Evolutionary conservation across 148 eudicot genomes (phyloP).

Genomic region (Persicaria tinctoria): DNA sequence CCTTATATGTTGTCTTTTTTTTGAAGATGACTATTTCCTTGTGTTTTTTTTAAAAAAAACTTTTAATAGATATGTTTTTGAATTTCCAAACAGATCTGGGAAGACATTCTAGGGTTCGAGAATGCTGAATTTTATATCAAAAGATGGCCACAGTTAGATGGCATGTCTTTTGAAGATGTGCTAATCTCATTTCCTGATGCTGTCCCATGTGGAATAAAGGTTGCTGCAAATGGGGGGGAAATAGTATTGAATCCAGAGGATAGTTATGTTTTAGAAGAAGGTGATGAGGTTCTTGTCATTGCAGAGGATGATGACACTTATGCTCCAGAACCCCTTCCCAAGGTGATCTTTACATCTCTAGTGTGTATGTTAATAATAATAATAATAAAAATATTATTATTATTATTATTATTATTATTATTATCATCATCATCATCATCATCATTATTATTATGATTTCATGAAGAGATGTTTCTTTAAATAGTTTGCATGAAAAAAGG

Average conservation of each 20-base stretch:
- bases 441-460: too few relatives aligned
- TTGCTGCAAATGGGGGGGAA: conserved; percentile 67
- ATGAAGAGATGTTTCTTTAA: too few relatives aligned
- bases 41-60: too few relatives aligned
- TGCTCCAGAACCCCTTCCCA: conserved; percentile 54
- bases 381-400: too few relatives aligned
- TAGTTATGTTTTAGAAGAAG: conserved; percentile 54
- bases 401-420: too few relatives aligned
- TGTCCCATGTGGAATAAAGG: conserved; percentile 86
- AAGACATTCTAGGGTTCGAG: conserved; percentile 86
- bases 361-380: neutral
- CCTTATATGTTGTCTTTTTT: neutral
- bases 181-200: conserved; percentile 87
- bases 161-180: conserved; percentile 46
- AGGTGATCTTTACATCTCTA: conserved; percentile 30
- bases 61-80: neutral
- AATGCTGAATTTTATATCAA: conserved; percentile 90
- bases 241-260: conserved; percentile 79
- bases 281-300: conserved; percentile 81
- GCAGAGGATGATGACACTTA: conserved; percentile 99
- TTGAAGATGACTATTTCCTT: neutral
- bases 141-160: conserved; percentile 85
- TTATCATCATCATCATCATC: too few relatives aligned
- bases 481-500: too few relatives aligned
- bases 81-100: conserved; percentile 63